Evolutionary conservation across 1,139 yeast genomes (phyloP), one percentile per base, ranked within the genome.

Genomic region (Suhomyces bribrorum): DNA sequence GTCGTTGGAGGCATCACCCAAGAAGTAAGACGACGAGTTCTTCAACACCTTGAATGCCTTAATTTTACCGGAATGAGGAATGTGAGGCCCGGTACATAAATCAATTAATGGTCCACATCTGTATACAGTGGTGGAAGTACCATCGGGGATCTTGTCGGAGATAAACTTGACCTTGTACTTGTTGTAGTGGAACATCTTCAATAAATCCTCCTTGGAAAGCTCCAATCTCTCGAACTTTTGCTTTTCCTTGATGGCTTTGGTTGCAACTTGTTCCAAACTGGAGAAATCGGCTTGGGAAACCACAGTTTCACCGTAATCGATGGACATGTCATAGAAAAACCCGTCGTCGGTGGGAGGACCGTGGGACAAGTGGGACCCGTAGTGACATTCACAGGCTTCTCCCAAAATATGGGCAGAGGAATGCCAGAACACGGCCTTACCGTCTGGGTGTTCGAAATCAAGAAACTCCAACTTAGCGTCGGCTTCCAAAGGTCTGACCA

Each of bases 261-360:
- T 86, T 41, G 96, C 89, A 34, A 88, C 87, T 47, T 82, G 75
- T 73, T 94, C 98, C 55, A 94, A 77, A 56, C 78, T 81, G 45
- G 83, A 74, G 73, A 88, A 94, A 62, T 94, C 98, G 29, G 79
- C 73, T 60, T 85, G 90, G 36, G 89, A 72, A 28, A 92, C 92
- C 14, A 83, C 84, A 17, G 59, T 56, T 55, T 86, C 82, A 54
- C 94, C 94, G 46, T 76, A 73, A 54, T 86, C 86, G 58, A 89
- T 83, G 44, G 95, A 78, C 87, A 94, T 89, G 62, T 94, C 99
- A 64, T 94, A 94, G 73, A 92, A 94, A 68, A 94, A 94, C 34
- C 99, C 99, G 50, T 90, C 97, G 37, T 85, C 90, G 45, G 97
- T 92, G 61, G 99, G 98, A 31, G 99, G 99, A 48, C 99, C 99